phyloP scores from a whole-genome alignment of 306 rosid species.

The Rubus idaeus region DNA sequence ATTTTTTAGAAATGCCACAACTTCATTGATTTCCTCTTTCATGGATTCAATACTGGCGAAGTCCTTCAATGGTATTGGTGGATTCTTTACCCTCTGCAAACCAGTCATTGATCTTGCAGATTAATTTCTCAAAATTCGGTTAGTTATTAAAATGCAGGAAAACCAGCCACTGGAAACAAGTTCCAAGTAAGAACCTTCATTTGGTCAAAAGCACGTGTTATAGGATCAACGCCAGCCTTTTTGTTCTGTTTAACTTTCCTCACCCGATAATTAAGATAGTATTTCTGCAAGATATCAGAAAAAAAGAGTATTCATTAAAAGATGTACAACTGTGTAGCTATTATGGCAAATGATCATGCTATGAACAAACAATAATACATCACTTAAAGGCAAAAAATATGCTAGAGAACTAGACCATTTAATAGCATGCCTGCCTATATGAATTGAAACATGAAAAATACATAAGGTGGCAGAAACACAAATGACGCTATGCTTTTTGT shows the following conservation, averaged over 20 bases:
- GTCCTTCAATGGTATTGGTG: conserved; percentile 83
- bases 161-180: conserved; percentile 4
- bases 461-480: not conserved
- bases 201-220: conserved; percentile 78
- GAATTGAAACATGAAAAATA: too few relatives aligned
- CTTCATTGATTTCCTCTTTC: conserved; percentile 96
- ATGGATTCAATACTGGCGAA: conserved; percentile 90
- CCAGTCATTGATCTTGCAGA: conserved; percentile 35
- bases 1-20: conserved; percentile 87
- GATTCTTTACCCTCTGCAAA: conserved; percentile 93
- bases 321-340: not conserved
- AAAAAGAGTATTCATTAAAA: conserved; percentile 17
- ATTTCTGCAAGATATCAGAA: conserved; percentile 52
- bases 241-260: conserved; percentile 45
- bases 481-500: not conserved
- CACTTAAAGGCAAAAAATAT: not conserved
- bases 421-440: too few relatives aligned
- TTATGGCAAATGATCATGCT: not conserved
- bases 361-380: not conserved
- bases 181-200: conserved; percentile 70
- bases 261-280: conserved; percentile 46
- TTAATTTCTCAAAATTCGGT: conserved; percentile 25
- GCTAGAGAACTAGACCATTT: not conserved
- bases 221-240: conserved; percentile 85
- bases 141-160: conserved; percentile 3